phyloP scores from a whole-genome alignment of 2,329 filamentous ascomycete genomes.

The Xylariomycetidae sp. region DNA sequence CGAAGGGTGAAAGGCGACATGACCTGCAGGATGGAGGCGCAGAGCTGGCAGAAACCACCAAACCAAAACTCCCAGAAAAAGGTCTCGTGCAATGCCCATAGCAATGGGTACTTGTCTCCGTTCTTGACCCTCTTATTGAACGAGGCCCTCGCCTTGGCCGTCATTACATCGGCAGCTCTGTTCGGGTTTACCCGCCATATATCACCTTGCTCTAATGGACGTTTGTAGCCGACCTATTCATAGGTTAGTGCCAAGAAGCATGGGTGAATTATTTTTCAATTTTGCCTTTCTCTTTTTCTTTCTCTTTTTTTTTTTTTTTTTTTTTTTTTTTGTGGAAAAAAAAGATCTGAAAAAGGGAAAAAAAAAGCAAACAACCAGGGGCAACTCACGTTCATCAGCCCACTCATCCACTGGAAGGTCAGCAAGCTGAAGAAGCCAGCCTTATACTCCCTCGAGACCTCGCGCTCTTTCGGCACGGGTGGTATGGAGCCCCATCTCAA shows the following conservation, averaged over 20 bases:
- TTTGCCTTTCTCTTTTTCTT: too few relatives aligned
- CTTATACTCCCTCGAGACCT: constrained; percentile 62
- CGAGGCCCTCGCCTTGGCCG: constrained; percentile 58
- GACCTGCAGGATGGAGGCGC: constrained; percentile 71
- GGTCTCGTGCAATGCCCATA: constrained; percentile 81
- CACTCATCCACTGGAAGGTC: constrained; percentile 86
- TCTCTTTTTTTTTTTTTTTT: too few relatives aligned
- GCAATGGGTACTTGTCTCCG: constrained; percentile 68
- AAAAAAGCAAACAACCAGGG: background rate
- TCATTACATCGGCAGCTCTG: constrained; percentile 66
- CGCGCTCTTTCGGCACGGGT: constrained; percentile 48
- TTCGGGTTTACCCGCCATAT: constrained; percentile 86
- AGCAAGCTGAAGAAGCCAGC: constrained; percentile 71
- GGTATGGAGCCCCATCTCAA: constrained; percentile 55
- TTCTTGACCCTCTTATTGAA: constrained; percentile 65
- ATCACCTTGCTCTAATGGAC: constrained; percentile 76
- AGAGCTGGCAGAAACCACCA: constrained; percentile 72
- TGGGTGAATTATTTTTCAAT: too few relatives aligned
- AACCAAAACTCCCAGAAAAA: constrained; percentile 82
- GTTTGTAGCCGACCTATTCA: constrained; percentile 84
- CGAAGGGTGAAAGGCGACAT: constrained; percentile 80
- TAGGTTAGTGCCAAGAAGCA: too few relatives aligned
- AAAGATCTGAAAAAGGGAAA: background rate
- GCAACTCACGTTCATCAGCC: constrained; percentile 68
- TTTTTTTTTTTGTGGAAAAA: too few relatives aligned